Evolutionary conservation across 352 stramenopile species (phyloP).

Genomic region (Globisporangium emineosum): DNA sequence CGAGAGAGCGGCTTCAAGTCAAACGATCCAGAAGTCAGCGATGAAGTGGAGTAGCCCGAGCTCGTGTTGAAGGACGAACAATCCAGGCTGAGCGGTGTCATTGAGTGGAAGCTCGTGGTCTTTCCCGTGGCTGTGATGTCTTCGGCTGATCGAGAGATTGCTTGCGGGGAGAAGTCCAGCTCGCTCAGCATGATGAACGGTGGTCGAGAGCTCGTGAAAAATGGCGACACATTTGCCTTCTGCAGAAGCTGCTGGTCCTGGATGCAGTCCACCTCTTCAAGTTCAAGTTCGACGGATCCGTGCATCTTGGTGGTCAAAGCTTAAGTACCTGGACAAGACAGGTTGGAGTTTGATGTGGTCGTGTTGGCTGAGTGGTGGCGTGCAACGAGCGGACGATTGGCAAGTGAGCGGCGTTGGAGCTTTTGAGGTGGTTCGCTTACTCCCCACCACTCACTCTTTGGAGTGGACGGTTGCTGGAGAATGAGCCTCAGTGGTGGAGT

Average conservation of each 20-base stretch:
- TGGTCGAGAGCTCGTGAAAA: slow-evolving; percentile 29
- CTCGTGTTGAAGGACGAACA: background rate
- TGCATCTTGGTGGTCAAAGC: slow-evolving; percentile 8
- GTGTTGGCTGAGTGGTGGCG: background rate
- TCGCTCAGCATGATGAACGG: slow-evolving; percentile 26
- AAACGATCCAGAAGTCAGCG: background rate
- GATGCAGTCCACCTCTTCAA: slow-evolving; percentile 35
- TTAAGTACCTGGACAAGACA: background rate
- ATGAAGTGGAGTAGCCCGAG: background rate
- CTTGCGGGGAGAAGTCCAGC: slow-evolving; percentile 33
- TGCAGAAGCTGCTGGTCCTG: slow-evolving; percentile 26
- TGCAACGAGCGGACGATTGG: slow-evolving; percentile 8
- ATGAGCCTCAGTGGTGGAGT: background rate
- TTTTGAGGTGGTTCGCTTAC: background rate
- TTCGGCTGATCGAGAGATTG: slow-evolving; percentile 4
- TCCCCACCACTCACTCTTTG: slow-evolving; percentile 4
- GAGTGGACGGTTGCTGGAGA: slow-evolving; percentile 1
- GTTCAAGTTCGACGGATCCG: slow-evolving; percentile 28
- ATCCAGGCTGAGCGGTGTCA: slow-evolving; percentile 4
- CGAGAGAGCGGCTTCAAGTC: slow-evolving; percentile 4
- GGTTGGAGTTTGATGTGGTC: background rate
- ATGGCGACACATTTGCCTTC: slow-evolving; percentile 33
- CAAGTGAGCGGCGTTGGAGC: slow-evolving; percentile 6
- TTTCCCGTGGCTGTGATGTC: background rate
- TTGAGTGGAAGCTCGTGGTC: background rate